Conservation (phyloP, 2,329 filamentous ascomycete species). For the Didymella sp. region DNA sequence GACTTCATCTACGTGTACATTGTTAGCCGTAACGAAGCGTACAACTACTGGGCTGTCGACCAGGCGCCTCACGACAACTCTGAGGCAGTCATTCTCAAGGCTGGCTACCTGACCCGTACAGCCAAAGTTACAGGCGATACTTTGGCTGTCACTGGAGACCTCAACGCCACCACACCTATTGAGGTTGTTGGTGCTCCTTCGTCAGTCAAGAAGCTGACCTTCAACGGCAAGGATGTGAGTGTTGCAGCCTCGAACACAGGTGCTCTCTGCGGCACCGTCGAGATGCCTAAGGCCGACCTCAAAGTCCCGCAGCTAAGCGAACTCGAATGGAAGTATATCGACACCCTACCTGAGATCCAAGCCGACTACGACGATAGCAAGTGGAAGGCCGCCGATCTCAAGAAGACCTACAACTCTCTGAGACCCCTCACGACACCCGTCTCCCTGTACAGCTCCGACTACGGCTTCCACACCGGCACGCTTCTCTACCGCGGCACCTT, state of each 20-base stretch:
- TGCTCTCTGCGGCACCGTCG: slow-evolving; percentile 60
- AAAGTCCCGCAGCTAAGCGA: slow-evolving; percentile 64
- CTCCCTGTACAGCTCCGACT: slow-evolving; percentile 71
- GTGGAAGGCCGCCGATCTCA: slow-evolving; percentile 69
- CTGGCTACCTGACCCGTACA: slow-evolving; percentile 69
- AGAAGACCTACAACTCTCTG: slow-evolving; percentile 66
- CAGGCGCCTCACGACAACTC: slow-evolving; percentile 41
- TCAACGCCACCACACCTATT: slow-evolving; percentile 72
- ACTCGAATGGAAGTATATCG: slow-evolving; percentile 72
- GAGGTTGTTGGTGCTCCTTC: slow-evolving; percentile 70
- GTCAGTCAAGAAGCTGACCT: slow-evolving; percentile 62
- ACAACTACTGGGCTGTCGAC: slow-evolving; percentile 72
- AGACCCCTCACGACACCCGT: slow-evolving; percentile 66
- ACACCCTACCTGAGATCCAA: slow-evolving; percentile 74
- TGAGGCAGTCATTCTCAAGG: slow-evolving; percentile 64
- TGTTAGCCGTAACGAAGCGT: slow-evolving; percentile 69
- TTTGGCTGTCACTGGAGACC: slow-evolving; percentile 71
- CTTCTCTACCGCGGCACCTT: slow-evolving; percentile 76
- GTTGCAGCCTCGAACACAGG: slow-evolving; percentile 54
- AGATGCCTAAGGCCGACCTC: slow-evolving; percentile 60
- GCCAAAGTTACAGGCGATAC: slow-evolving; percentile 63
- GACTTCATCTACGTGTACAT: slow-evolving; percentile 63
- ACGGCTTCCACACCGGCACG: slow-evolving; percentile 74
- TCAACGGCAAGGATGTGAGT: slow-evolving; percentile 61
- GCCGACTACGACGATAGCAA: slow-evolving; percentile 70